A percentile compares a stretch with the other conserved stretches of the same genome.
Conservation (phyloP, 352 stramenopile species). For the Pythium graminicola region DNA sequence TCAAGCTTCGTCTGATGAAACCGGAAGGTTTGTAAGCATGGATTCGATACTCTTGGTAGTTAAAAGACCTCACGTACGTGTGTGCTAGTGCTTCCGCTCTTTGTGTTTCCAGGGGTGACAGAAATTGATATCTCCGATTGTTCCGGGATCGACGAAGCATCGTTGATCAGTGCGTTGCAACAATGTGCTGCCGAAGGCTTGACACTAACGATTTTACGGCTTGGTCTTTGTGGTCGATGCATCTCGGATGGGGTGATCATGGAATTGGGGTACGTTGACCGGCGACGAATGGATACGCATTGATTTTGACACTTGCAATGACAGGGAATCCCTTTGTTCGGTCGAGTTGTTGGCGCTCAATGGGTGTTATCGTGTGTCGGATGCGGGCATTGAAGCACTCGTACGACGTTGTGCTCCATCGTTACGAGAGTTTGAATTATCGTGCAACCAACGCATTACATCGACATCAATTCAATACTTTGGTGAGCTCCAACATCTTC, state of each 20-base stretch:
- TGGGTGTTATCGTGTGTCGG: slow-evolving; percentile 72
- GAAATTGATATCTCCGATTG: slow-evolving; percentile 82
- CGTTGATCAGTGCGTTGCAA: slow-evolving; percentile 49
- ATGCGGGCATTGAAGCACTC: slow-evolving; percentile 52
- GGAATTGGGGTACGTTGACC: slow-evolving; percentile 39
- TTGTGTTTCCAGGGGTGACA: slow-evolving; percentile 73
- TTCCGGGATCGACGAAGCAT: slow-evolving; percentile 69
- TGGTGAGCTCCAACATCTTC: slow-evolving; percentile 53
- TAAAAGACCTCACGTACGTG: not conserved
- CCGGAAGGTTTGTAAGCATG: slow-evolving; percentile 29
- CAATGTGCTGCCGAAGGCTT: slow-evolving; percentile 37
- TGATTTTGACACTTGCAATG: not conserved
- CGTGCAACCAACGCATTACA: slow-evolving; percentile 79
- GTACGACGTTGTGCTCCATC: slow-evolving; percentile 64
- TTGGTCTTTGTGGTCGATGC: slow-evolving; percentile 71
- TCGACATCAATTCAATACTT: slow-evolving; percentile 70
- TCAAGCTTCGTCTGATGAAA: slow-evolving; percentile 54
- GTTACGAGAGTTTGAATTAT: slow-evolving; percentile 67
- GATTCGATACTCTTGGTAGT: not conserved
- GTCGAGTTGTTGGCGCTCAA: slow-evolving; percentile 67
- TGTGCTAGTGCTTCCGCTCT: slow-evolving; percentile 55
- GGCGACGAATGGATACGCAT: not conserved
- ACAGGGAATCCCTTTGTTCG: slow-evolving; percentile 43
- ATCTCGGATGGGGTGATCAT: slow-evolving; percentile 68
- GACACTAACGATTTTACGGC: slow-evolving; percentile 42